Evolutionary conservation across 257 asterid species (phyloP), one percentile per base, ranked within the genome.

Genomic region (Sherardia arvensis): DNA sequence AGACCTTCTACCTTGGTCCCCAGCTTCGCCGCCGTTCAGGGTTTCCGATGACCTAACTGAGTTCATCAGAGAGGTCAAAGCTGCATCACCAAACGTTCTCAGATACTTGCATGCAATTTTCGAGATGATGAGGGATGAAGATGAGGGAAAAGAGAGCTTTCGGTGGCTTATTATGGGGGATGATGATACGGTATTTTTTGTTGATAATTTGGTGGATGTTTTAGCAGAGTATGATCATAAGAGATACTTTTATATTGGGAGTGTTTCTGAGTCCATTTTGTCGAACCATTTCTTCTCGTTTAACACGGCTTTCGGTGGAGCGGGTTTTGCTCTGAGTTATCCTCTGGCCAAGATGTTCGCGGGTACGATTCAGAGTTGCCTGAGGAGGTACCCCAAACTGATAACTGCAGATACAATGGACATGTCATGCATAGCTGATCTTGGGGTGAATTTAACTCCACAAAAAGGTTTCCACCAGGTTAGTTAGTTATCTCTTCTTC

Each of bases 111-210:
- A 82, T 48, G 95, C 81, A 9, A 86, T 88, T 3, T 61, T 82
- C 77, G 95, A 88, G 83, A 67, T 61, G 10, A 33, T 82, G 56
- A 71, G 81, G 57, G 90, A 86, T n/a, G n/a, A n/a, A 18, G 64
- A 67, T 3, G 64, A 65, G 11, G 43, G 40, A 30, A 38, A 38
- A 12, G 47, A 38, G 3, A 38, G 47, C 47, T 29, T 82, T 8
- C 69, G 85, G 53, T 88, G 96, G 96, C 21, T 84, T 0, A 80
- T 88, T 4, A 80, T 86, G 87, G 96, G 96, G 9, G 95, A 88
- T n/a, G 96, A 88, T 17, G 96, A 88, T 59, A 71, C 95, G 0
- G 56, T 88, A 0, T 83, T 88, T 21, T 86, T 82, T 5, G 73
- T 81, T 6, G 92, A 88, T 17, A 88, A 88, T 17, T 67, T 85